Conservation (phyloP, 768 basidiomycete genomes). For the Trametes cubensis region DNA sequence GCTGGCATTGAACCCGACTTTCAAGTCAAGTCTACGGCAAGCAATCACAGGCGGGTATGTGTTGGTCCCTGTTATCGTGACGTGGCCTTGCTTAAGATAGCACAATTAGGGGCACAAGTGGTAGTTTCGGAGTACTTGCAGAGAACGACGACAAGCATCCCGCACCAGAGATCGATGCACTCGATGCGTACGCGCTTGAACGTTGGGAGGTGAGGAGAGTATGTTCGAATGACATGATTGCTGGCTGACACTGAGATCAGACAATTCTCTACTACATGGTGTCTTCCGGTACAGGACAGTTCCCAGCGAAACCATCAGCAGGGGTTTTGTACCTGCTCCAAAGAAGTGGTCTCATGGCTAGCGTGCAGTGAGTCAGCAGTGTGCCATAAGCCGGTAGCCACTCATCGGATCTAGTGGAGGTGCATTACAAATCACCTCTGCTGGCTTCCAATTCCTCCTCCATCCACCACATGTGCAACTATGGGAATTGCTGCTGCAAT, state of each 20-base stretch:
- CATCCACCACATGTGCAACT: slow-evolving; percentile 93
- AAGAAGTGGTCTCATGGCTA: slow-evolving; percentile 85
- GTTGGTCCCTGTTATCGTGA: slow-evolving; percentile 4
- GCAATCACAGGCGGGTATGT: slow-evolving; percentile 87
- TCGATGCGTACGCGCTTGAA: slow-evolving; percentile 83
- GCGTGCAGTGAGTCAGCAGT: slow-evolving; percentile 54
- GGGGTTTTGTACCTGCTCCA: slow-evolving; percentile 84
- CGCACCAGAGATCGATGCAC: slow-evolving; percentile 53
- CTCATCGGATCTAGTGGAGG: slow-evolving; percentile 46
- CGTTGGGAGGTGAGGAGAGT: slow-evolving; percentile 78
- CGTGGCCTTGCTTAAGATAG: background rate
- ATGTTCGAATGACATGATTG: background rate
- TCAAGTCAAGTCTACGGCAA: slow-evolving; percentile 78
- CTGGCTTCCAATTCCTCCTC: slow-evolving; percentile 95
- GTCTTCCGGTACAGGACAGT: slow-evolving; percentile 81
- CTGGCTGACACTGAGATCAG: slow-evolving; percentile 43
- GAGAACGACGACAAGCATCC: slow-evolving; percentile 63
- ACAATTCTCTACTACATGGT: slow-evolving; percentile 99
- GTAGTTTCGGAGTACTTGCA: slow-evolving; percentile 84
- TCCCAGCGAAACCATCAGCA: slow-evolving; percentile 73
- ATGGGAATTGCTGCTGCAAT: slow-evolving; percentile 93
- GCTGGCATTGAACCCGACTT: slow-evolving; percentile 68
- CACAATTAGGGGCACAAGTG: slow-evolving; percentile 61
- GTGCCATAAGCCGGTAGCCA: background rate
- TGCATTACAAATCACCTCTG: slow-evolving; percentile 81